A percentile compares a stretch with the other conserved stretches of the same genome.
Conservation (phyloP, 1,139 yeast genomes). For the Hansenula anomala region DNA sequence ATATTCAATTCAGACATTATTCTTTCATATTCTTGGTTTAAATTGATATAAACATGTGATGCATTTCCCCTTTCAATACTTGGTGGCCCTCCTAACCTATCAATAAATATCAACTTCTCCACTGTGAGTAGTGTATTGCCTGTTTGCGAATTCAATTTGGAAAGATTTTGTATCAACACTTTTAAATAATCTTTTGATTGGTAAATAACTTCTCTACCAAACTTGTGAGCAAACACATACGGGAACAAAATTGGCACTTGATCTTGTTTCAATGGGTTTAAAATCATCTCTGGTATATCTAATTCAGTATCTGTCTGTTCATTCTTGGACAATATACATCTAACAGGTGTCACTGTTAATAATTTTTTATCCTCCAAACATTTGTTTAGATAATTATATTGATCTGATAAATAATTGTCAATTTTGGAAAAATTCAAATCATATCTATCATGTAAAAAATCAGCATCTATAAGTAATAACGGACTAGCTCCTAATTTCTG, state of each 20-base stretch:
- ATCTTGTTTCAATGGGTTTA: slow-evolving; percentile 1
- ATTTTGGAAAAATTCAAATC: slow-evolving; percentile 10
- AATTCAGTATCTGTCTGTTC: background rate
- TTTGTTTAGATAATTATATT: slow-evolving; percentile 14
- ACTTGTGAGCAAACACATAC: slow-evolving; percentile 9
- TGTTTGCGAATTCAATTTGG: slow-evolving; percentile 9
- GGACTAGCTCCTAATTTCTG: slow-evolving; percentile 37
- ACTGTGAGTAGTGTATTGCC: slow-evolving; percentile 37
- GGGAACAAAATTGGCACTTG: slow-evolving; percentile 19
- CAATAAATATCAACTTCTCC: slow-evolving; percentile 78
- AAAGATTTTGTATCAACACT: slow-evolving; percentile 14
- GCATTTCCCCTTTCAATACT: slow-evolving; percentile 75
- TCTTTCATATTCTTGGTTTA: slow-evolving; percentile 74
- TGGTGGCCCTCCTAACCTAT: slow-evolving; percentile 86
- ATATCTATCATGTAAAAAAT: slow-evolving; percentile 1
- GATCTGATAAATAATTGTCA: slow-evolving; percentile 16
- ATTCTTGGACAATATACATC: slow-evolving; percentile 1
- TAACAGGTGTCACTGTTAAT: slow-evolving; percentile 1
- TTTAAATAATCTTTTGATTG: slow-evolving; percentile 14
- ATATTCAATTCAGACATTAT: slow-evolving; percentile 52
- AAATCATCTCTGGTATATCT: background rate
- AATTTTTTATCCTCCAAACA: background rate
- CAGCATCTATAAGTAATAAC: slow-evolving; percentile 29
- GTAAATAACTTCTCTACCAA: slow-evolving; percentile 14
- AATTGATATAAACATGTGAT: slow-evolving; percentile 83